Evolutionary conservation across 1,284 basidiomycete species (phyloP), one percentile per base, ranked within the genome.

Genomic region (Naganishia sp.): DNA sequence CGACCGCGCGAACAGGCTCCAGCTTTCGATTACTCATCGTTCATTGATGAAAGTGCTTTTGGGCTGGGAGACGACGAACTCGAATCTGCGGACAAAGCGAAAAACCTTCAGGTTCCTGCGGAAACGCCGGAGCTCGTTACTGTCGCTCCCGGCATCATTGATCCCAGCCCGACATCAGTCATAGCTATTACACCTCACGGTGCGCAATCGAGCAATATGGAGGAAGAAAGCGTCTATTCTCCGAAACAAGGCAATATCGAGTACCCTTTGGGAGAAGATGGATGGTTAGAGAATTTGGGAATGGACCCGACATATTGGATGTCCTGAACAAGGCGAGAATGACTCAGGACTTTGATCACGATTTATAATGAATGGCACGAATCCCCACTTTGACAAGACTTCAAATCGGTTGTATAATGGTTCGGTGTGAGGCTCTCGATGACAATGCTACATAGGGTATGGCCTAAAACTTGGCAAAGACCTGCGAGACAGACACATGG

Each of bases 1-100:
- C 50, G 61, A n/a, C 51, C 61, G 17, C 41, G 54, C 31, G 61
- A 63, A 31, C 61, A 53, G 42, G 46, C 61, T 25, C 45, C 49
- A 25, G 47, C 42, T 23, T 69, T 69, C 45, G 68, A 69, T 51
- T 66, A 66, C 21, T 66, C 65, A 28, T 66, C 54, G 17, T 69
- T 63, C 45, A 69, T 69, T 56, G 65, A 69, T 31, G 54, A 66
- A 39, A 51, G 25, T 31, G 68, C 60, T 4, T 61, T 67, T 17
- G 60, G 54, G 11, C 35, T 58, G 23, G 55, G 45, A 9, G 61
- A 64, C n/a, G 61, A 66, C 15, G 43, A 28, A 11, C 63, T 54
- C 9, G 51, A 58, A n/a, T 42, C 58, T n/a, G 21, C 35, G 3
- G 55, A 56, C 31, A 54, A 54, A 31, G 18, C 39, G 28, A 25